phyloP scores from a whole-genome alignment of 179 eudicot species.

The Beta corolliflora region DNA sequence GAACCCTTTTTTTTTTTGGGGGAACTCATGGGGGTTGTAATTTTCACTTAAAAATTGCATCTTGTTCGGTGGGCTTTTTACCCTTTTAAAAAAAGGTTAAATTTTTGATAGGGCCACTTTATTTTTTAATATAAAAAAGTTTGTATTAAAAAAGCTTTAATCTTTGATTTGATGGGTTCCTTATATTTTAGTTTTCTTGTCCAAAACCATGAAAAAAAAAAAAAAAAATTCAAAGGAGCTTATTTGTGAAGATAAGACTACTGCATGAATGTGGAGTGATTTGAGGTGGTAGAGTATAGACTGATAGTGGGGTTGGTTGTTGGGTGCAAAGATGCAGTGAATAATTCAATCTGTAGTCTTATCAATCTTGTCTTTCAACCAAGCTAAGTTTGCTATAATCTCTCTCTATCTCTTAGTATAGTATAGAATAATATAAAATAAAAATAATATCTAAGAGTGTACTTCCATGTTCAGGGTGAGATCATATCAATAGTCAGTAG shows the following conservation, averaged over 20 bases:
- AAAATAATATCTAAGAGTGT: slow-evolving; percentile 18
- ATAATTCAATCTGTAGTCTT: slow-evolving; percentile 5
- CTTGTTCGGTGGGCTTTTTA: neutral
- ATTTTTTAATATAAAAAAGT: neutral
- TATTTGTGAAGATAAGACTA: neutral
- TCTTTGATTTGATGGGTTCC: slow-evolving; percentile 10
- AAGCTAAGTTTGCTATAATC: neutral
- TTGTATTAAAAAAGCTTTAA: neutral
- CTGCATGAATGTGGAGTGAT: neutral
- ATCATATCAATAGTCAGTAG: slow-evolving; percentile 44
- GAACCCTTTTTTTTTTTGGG: neutral
- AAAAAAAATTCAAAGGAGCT: neutral
- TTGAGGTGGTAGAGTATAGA: neutral
- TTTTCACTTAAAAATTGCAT: neutral
- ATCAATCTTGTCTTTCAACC: neutral
- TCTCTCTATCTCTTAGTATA: neutral
- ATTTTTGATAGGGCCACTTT: neutral
- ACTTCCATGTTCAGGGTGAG: slow-evolving; percentile 46
- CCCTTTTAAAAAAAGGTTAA: too few relatives aligned
- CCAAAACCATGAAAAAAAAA: neutral
- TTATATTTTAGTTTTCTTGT: neutral
- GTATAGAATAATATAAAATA: neutral
- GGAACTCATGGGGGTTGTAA: neutral
- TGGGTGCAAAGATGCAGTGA: neutral
- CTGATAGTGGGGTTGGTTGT: neutral